Conservation (phyloP, 305 asterid species). For the Fraxinus albicans region DNA sequence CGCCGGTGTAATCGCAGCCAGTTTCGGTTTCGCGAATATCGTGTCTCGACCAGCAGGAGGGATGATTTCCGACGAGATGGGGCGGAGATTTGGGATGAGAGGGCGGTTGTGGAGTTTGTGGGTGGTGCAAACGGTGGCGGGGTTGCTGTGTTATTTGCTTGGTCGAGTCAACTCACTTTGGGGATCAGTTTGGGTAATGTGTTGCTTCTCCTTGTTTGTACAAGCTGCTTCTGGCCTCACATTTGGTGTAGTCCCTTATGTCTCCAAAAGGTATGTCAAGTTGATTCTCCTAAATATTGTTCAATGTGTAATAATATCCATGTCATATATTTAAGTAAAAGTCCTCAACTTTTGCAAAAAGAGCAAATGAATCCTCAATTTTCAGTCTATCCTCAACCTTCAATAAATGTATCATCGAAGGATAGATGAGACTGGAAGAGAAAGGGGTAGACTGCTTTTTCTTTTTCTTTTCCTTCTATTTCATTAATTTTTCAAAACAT, state of each 20-base stretch:
- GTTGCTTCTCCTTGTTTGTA: conserved; percentile 49
- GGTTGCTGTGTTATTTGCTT: conserved; percentile 35
- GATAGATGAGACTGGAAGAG: too few species aligned
- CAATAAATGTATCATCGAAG: too few species aligned
- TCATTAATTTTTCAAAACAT: too few species aligned
- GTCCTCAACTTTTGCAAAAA: too few species aligned
- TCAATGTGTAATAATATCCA: too few species aligned
- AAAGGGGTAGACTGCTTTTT: too few species aligned
- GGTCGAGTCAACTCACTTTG: conserved; percentile 41
- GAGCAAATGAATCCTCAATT: too few species aligned
- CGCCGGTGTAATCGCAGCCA: conserved; percentile 59
- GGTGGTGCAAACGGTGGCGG: conserved; percentile 54
- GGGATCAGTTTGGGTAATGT: conserved; percentile 52
- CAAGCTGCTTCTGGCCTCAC: conserved; percentile 69
- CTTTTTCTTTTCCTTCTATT: too few species aligned
- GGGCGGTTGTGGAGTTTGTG: conserved; percentile 71
- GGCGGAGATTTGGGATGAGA: conserved; percentile 55
- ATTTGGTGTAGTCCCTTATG: conserved; percentile 64
- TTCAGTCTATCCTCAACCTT: too few species aligned
- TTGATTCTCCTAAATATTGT: too few species aligned
- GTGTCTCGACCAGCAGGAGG: conserved; percentile 66
- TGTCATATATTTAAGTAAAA: too few species aligned
- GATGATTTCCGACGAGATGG: conserved; percentile 53
- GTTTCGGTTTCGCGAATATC: conserved; percentile 56
- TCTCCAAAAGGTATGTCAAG: conserved; percentile 48